Conservation (phyloP, 1,284 basidiomycete genomes). For the Vanrija sp. region DNA sequence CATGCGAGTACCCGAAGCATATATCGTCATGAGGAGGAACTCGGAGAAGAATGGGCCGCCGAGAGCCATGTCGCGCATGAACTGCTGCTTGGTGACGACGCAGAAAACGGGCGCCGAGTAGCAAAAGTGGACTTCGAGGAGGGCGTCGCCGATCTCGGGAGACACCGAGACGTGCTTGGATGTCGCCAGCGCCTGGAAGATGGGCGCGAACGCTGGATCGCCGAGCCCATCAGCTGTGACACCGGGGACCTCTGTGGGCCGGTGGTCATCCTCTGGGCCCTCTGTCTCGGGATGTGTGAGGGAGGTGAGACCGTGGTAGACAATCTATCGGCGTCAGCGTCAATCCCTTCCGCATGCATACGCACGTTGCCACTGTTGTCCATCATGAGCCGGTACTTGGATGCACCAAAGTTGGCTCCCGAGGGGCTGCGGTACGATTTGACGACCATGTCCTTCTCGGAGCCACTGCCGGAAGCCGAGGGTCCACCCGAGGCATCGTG, state of each 20-base stretch:
- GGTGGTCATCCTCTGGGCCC: not conserved
- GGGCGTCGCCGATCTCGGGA: conserved; percentile 15
- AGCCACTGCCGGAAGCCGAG: not conserved
- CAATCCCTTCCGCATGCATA: not conserved
- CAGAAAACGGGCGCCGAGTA: conserved; percentile 7
- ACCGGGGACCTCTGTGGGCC: not conserved
- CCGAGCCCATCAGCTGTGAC: not conserved
- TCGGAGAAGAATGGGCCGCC: conserved; percentile 16
- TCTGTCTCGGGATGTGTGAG: not conserved
- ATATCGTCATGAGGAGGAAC: conserved; percentile 13
- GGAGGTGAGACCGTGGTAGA: conserved; percentile 10
- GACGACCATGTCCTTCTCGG: not conserved
- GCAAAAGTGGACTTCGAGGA: conserved; percentile 10
- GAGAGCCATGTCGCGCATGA: conserved; percentile 17
- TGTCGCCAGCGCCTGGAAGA: conserved; percentile 11
- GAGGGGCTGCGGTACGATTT: not conserved
- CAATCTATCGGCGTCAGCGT: conserved; percentile 1
- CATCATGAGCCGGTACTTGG: conserved; percentile 11
- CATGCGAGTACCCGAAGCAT: conserved; percentile 14
- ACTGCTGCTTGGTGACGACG: conserved; percentile 4
- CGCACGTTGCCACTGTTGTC: conserved; percentile 10
- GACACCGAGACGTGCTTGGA: conserved; percentile 17
- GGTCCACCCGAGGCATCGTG: not conserved
- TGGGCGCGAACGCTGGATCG: conserved; percentile 9
- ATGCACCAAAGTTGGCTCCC: not conserved